Evolutionary conservation across 345 rosid species (phyloP), one percentile per base, ranked within the genome.

Genomic region (Acer campestre): DNA sequence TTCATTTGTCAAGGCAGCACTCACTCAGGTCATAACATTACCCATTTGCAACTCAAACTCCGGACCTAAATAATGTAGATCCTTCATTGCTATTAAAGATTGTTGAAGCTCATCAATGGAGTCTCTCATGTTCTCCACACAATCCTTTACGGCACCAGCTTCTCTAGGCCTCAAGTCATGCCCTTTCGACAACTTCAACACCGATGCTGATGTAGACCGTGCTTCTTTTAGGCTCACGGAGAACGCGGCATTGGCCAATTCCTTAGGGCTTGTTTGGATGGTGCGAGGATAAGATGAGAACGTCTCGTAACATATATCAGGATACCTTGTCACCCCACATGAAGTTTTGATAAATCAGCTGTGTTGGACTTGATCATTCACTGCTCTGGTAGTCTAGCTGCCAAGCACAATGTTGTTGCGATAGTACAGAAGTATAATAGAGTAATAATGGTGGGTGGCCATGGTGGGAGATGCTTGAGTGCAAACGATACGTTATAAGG

Each of bases 1-100:
- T 75, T 84, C 85, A 65, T 84, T 76, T 3, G 91, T 85, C 73
- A 86, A 74, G 4, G 91, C 91, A 70, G 91, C 86, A 72, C 86
- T 88, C 35, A 84, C 88, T 89, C 87, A 84, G 12, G 88, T 85
- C 65, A 81, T 76, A n/a, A 88, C 49, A 29, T 84, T 74, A 17
- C 78, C 64, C 76, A 82, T 81, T 65, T 82, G 67, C 62, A 80
- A 31, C 22, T 72, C 73, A 29, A 88, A 85, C 49, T 79, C 85
- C 13, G 85, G 82, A 10, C 85, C 89, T 44, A 35, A 35, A 35
- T 35, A 35, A 35, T 73, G 51, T 17, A 82, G 71, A 35, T 79
- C 72, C 74, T 63, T 80, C 89, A 86, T 82, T 68, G 79, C 74
- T 10, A 14, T 59, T 80, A 84, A 14, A 27, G 86, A 85, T 61